Percentiles rank a stretch among this genome's conserved stretches.
Evolutionary conservation across 805 yeast genomes (phyloP).

Genomic region (Candida verbasci): DNA sequence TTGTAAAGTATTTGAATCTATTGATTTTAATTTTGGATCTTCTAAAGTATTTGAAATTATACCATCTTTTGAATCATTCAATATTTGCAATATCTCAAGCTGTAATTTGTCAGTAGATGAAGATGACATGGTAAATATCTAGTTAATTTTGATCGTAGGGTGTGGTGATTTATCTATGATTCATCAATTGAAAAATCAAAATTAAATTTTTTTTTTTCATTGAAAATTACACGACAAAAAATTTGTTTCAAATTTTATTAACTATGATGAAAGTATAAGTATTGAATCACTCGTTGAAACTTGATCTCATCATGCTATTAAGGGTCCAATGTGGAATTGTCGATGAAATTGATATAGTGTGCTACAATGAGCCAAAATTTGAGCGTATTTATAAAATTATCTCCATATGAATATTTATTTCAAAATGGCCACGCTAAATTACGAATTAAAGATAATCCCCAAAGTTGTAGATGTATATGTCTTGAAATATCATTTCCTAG

Average conservation of each 20-base stretch:
- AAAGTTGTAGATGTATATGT: too few species aligned
- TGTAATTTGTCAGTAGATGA: constrained; percentile 47
- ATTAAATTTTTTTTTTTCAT: constrained; percentile 1
- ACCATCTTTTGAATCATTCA: constrained; percentile 47
- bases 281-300: background rate
- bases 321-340: too few species aligned
- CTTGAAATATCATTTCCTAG: too few species aligned
- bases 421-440: too few species aligned
- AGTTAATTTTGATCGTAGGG: too few species aligned
- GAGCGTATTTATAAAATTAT: too few species aligned
- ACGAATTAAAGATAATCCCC: too few species aligned
- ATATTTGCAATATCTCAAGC: constrained; percentile 55
- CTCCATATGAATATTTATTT: too few species aligned
- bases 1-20: constrained; percentile 61
- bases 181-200: constrained; percentile 5
- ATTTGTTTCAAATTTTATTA: background rate
- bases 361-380: too few species aligned
- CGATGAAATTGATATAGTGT: too few species aligned
- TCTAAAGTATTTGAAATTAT: constrained; percentile 64
- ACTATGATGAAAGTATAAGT: background rate
- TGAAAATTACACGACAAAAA: background rate
- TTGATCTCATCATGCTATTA: too few species aligned
- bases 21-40: constrained; percentile 53
- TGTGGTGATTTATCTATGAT: constrained; percentile 4
- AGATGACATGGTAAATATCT: background rate